Evolutionary conservation across 257 asterid genomes (phyloP).

Genomic region (Echites panduratus): DNA sequence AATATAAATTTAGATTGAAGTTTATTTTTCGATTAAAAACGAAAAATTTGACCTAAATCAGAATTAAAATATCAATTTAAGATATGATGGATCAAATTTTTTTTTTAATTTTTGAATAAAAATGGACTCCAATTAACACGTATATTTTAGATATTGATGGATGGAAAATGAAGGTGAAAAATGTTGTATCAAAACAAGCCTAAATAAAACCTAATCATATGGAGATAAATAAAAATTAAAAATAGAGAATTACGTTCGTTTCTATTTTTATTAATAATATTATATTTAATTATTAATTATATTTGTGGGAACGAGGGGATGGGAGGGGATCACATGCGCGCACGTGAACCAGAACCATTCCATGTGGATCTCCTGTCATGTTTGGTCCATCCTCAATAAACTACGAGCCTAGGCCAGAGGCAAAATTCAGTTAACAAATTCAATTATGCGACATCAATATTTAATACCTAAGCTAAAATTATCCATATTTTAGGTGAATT

Average conservation of each 20-base stretch:
- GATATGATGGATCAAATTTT: too few relatives aligned
- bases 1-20: too few relatives aligned
- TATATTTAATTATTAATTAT: background rate
- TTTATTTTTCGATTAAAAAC: too few relatives aligned
- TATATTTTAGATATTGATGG: too few relatives aligned
- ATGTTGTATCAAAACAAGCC: too few relatives aligned
- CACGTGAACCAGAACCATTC: conserved; percentile 31
- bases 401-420: background rate
- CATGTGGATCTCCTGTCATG: conserved; percentile 36
- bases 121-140: too few relatives aligned
- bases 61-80: too few relatives aligned
- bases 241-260: background rate
- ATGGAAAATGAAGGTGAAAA: too few relatives aligned
- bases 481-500: too few relatives aligned
- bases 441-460: background rate
- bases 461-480: background rate
- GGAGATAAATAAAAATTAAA: conserved; percentile 8
- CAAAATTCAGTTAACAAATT: too few relatives aligned
- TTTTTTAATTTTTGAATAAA: too few relatives aligned
- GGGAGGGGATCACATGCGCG: conserved; percentile 24
- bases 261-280: background rate
- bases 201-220: conserved; percentile 20
- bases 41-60: too few relatives aligned
- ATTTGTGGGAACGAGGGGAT: conserved; percentile 10
- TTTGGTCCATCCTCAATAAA: conserved; percentile 16